These are phyloP conservation scores for Aspergillus aculeatus DNA, from an alignment of 2,329 filamentous ascomycete species.

Conservation along the genomic window DNA sequence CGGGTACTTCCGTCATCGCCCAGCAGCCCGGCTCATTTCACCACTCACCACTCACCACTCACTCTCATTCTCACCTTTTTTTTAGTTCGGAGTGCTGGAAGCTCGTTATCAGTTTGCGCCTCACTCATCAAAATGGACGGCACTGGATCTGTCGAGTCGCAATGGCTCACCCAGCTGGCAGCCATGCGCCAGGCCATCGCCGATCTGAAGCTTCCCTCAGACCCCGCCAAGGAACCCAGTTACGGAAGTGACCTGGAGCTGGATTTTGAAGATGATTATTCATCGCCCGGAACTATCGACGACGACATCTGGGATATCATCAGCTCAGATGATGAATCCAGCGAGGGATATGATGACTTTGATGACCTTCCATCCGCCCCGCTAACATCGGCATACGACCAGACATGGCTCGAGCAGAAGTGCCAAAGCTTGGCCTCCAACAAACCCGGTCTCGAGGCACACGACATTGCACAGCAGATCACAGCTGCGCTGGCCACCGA, in stretches of 20 bases:
- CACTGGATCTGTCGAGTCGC: constrained; percentile 43
- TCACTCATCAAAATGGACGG: constrained; percentile 16
- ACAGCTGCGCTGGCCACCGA: constrained; percentile 69
- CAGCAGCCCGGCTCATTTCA: neutral
- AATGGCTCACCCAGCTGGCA: constrained; percentile 83
- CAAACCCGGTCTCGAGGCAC: constrained; percentile 65
- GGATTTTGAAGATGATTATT: constrained; percentile 63
- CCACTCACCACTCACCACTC: neutral
- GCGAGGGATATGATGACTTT: constrained; percentile 61
- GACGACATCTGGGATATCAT: constrained; percentile 88
- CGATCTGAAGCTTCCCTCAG: constrained; percentile 61
- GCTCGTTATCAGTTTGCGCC: too few species aligned
- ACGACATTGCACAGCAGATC: constrained; percentile 75
- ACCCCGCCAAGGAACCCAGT: constrained; percentile 40
- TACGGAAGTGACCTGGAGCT: constrained; percentile 57
- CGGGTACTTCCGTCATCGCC: neutral
- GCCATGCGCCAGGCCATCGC: constrained; percentile 85
- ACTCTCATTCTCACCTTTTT: neutral
- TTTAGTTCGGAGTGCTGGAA: neutral
- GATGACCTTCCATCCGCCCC: constrained; percentile 39
- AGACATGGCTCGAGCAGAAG: constrained; percentile 68
- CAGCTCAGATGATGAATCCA: constrained; percentile 68
- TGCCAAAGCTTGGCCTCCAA: constrained; percentile 65
- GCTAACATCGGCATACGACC: constrained; percentile 49
- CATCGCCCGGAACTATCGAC: constrained; percentile 62